phyloP scores from a whole-genome alignment of 2,329 filamentous ascomycete species.

The Bimuria novae-zelandiae region DNA sequence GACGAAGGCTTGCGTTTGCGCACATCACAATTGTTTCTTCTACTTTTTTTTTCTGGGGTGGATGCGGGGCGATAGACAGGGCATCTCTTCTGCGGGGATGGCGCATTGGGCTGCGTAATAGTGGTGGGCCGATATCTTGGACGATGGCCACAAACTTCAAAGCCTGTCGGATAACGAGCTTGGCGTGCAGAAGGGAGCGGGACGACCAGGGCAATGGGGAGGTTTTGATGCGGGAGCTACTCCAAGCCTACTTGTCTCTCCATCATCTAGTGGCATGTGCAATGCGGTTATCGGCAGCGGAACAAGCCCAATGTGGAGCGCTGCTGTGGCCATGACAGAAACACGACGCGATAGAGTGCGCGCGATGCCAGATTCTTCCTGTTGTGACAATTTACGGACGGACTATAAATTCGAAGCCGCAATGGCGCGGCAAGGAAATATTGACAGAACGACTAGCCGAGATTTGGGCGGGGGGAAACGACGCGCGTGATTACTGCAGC shows the following conservation, averaged over 20 bases:
- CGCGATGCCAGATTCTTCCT: background rate
- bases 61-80: background rate
- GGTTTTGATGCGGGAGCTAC: slow-evolving; percentile 1
- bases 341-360: background rate
- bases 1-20: background rate
- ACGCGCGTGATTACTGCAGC: background rate
- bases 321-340: background rate
- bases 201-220: slow-evolving; percentile 4
- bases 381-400: background rate
- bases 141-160: slow-evolving; percentile 7
- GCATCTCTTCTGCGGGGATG: slow-evolving; percentile 1
- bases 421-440: slow-evolving; percentile 1
- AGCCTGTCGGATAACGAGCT: slow-evolving; percentile 10
- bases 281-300: background rate
- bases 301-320: background rate
- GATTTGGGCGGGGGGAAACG: background rate
- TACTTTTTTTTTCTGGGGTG: background rate
- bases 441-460: background rate
- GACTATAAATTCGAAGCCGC: background rate
- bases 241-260: background rate
- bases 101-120: background rate
- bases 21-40: background rate
- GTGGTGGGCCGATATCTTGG: slow-evolving; percentile 10
- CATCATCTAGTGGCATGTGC: background rate
- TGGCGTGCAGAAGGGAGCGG: slow-evolving; percentile 12